Conservation (phyloP, 2,329 filamentous ascomycete species). For the Blastomyces parvus region DNA sequence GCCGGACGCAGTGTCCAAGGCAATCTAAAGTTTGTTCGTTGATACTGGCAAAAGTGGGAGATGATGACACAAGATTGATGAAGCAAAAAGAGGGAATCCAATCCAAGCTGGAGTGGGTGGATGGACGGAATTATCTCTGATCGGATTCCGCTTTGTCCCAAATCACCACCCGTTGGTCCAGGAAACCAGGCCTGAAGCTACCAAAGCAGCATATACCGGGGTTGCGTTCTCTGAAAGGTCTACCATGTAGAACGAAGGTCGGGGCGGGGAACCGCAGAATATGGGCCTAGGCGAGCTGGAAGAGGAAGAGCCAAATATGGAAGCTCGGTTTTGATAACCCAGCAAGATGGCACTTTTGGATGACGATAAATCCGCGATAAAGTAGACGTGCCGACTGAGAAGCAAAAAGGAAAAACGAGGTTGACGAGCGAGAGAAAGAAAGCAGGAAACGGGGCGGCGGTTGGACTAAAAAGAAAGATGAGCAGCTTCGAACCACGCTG, state of each 20-base stretch:
- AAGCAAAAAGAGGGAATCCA: not conserved
- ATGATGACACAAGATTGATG: not conserved
- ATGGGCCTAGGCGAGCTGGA: not conserved
- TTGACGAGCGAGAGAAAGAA: not conserved
- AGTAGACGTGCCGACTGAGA: not conserved
- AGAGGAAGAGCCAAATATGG: not conserved
- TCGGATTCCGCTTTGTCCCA: slow-evolving; percentile 2
- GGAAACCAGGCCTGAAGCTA: not conserved
- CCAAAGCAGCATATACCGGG: not conserved
- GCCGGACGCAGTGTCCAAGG: not conserved
- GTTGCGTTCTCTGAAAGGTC: not conserved
- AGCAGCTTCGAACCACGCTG: not conserved
- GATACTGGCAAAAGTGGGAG: not conserved
- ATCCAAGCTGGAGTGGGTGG: not conserved
- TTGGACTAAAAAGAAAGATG: slow-evolving; percentile 5
- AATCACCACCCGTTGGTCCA: not conserved
- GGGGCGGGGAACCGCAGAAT: not conserved
- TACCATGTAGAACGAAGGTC: not conserved
- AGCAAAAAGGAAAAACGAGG: not conserved
- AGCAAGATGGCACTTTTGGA: not conserved
- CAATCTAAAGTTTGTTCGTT: not conserved
- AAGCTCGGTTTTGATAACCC: not conserved
- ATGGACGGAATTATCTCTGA: not conserved
- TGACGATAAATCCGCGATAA: not conserved
- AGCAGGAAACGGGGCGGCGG: not conserved